phyloP scores from a whole-genome alignment of 305 asterid species.

The Fraxinus platypoda region DNA sequence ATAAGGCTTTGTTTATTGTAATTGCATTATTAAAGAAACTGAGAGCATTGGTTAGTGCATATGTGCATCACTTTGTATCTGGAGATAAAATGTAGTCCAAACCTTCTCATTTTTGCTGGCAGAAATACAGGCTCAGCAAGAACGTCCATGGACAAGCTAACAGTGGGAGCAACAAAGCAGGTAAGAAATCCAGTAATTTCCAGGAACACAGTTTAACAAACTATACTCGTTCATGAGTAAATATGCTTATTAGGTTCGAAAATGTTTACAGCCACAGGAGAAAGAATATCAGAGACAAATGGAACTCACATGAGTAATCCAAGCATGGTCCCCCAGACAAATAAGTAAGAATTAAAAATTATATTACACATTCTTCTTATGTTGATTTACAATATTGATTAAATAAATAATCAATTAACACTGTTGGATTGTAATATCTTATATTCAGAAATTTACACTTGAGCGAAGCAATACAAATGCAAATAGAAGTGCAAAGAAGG shows the following conservation, averaged over 20 bases:
- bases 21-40: not conserved
- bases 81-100: constrained; percentile 15
- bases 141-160: constrained; percentile 76
- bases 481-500: constrained; percentile 84
- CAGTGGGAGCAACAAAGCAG: constrained; percentile 62
- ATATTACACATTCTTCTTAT: constrained; percentile 6
- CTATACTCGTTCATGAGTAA: not conserved
- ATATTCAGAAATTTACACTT: constrained; percentile 63
- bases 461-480: constrained; percentile 85
- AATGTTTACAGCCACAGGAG: constrained; percentile 57
- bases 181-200: constrained; percentile 43
- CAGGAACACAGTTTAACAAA: constrained; percentile 13
- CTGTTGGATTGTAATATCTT: constrained; percentile 12
- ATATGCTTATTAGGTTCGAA: constrained; percentile 9
- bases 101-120: constrained; percentile 32
- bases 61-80: not conserved
- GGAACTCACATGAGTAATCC: constrained; percentile 51
- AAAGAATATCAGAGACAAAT: constrained; percentile 51
- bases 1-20: not conserved
- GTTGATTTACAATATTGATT: not conserved
- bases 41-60: not conserved
- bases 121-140: constrained; percentile 95
- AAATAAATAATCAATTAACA: constrained; percentile 9
- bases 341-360: constrained; percentile 49
- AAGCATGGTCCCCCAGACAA: constrained; percentile 48